These are phyloP conservation scores for Boletus rufocinnamomeus DNA, from an alignment of 768 basidiomycete genomes.

Conservation along the genomic window DNA sequence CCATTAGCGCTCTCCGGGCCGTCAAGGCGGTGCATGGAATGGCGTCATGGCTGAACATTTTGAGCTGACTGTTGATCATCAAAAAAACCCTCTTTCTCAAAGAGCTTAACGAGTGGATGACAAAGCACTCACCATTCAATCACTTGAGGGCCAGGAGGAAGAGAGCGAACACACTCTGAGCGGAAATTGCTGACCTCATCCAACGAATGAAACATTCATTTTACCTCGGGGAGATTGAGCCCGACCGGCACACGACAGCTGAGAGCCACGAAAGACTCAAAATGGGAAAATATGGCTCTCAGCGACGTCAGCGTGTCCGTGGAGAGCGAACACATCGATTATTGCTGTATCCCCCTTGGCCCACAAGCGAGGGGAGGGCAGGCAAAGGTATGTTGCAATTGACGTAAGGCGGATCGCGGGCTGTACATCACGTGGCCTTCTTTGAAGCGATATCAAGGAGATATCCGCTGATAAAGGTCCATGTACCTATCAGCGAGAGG, in stretches of 20 bases:
- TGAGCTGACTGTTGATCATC: conserved; percentile 30
- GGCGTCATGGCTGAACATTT: conserved; percentile 28
- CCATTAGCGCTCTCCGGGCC: conserved; percentile 27
- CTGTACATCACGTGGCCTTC: conserved; percentile 20
- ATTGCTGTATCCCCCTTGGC: conserved; percentile 25
- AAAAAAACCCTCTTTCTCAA: conserved; percentile 32
- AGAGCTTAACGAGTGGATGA: conserved; percentile 32
- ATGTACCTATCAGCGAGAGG: conserved; percentile 12
- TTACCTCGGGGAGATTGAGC: conserved; percentile 11
- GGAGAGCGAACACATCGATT: conserved; percentile 25
- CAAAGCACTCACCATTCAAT: conserved; percentile 18
- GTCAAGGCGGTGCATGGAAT: conserved; percentile 29
- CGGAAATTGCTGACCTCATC: conserved; percentile 33
- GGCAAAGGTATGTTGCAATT: conserved; percentile 31
- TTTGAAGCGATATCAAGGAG: conserved; percentile 26
- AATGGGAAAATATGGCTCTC: conserved; percentile 16
- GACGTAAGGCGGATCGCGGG: conserved; percentile 32
- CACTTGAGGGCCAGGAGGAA: conserved; percentile 12
- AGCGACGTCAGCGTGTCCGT: conserved; percentile 30
- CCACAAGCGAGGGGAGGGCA: conserved; percentile 35
- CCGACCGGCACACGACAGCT: conserved; percentile 12
- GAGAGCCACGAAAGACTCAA: conserved; percentile 17
- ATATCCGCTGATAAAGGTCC: conserved; percentile 34
- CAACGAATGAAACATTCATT: conserved; percentile 21
- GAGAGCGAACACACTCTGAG: conserved; percentile 3